phyloP scores from a whole-genome alignment of 1,284 basidiomycete genomes.

The Farysia itapuensis region DNA sequence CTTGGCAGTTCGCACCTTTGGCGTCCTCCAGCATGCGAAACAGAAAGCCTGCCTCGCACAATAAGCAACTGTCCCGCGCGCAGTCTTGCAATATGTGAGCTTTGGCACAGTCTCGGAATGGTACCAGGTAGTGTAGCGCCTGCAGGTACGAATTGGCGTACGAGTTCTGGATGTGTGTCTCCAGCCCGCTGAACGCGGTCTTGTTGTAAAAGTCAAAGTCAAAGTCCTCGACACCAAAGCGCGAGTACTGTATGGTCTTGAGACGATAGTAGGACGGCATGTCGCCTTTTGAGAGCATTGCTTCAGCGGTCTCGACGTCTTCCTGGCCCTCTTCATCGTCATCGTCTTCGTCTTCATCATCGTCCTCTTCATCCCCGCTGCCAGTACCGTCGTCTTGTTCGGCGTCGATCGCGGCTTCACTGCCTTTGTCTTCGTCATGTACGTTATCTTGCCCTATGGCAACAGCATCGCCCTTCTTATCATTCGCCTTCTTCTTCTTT shows the following conservation, averaged over 20 bases:
- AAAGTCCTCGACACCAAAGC: conserved; percentile 98
- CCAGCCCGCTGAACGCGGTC: conserved; percentile 85
- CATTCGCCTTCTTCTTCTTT: conserved; percentile 28
- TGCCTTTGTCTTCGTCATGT: background rate
- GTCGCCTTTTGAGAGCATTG: conserved; percentile 22
- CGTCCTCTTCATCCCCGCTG: conserved; percentile 9
- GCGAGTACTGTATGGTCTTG: conserved; percentile 96
- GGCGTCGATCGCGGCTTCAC: background rate
- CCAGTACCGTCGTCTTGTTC: conserved; percentile 1
- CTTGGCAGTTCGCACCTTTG: conserved; percentile 88
- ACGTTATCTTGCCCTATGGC: conserved; percentile 10
- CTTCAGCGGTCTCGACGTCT: conserved; percentile 26
- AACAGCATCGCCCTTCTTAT: conserved; percentile 8
- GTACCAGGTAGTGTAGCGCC: conserved; percentile 78
- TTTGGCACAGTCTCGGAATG: conserved; percentile 80
- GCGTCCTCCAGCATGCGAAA: conserved; percentile 95
- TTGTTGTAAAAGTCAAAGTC: conserved; percentile 73
- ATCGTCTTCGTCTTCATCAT: conserved; percentile 15
- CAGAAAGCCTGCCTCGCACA: conserved; percentile 94
- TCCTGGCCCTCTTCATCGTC: conserved; percentile 37
- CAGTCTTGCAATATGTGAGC: conserved; percentile 82
- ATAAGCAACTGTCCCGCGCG: conserved; percentile 81
- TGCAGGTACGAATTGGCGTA: conserved; percentile 94
- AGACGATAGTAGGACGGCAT: conserved; percentile 83
- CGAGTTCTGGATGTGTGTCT: conserved; percentile 95